phyloP scores from a whole-genome alignment of 1,139 yeast genomes.

The Trichomonascaceae sp. region DNA sequence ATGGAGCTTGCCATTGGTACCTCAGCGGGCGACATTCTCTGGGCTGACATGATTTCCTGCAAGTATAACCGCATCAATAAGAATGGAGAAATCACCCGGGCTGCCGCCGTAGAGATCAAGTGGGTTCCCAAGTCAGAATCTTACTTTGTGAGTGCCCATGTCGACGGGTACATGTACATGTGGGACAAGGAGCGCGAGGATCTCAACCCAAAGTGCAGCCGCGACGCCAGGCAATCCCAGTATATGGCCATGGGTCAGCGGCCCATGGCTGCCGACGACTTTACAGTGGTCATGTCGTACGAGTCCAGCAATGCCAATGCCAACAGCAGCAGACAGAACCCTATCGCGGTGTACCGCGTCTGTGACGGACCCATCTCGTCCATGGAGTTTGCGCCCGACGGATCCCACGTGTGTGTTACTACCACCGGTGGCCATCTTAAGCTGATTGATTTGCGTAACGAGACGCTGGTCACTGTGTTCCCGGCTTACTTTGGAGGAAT shows the following conservation, averaged over 20 bases:
- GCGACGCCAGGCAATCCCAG: slow-evolving; percentile 13
- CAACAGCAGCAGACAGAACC: slow-evolving; percentile 21
- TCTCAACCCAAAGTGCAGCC: no score
- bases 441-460: slow-evolving; percentile 39
- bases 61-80: slow-evolving; percentile 40
- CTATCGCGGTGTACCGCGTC: slow-evolving; percentile 49
- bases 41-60: slow-evolving; percentile 37
- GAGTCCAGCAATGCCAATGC: slow-evolving; percentile 1
- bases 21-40: slow-evolving; percentile 42
- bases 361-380: slow-evolving; percentile 46
- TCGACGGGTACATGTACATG: slow-evolving; percentile 29
- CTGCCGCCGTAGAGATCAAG: slow-evolving; percentile 27
- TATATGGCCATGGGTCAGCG: slow-evolving; percentile 8
- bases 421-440: slow-evolving; percentile 57
- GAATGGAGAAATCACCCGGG: slow-evolving; percentile 27
- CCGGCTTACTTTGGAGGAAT: slow-evolving; percentile 64
- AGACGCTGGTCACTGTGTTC: slow-evolving; percentile 41
- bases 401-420: slow-evolving; percentile 35
- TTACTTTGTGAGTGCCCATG: slow-evolving; percentile 29
- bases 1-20: slow-evolving; percentile 40
- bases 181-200: slow-evolving; percentile 33
- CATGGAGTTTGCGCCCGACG: slow-evolving; percentile 35
- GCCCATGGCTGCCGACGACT: slow-evolving; percentile 15
- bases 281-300: slow-evolving; percentile 17
- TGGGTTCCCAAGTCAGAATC: slow-evolving; percentile 31